Evolutionary conservation across 2,329 filamentous ascomycete genomes (phyloP).

Genomic region (Fusarium hainanense): DNA sequence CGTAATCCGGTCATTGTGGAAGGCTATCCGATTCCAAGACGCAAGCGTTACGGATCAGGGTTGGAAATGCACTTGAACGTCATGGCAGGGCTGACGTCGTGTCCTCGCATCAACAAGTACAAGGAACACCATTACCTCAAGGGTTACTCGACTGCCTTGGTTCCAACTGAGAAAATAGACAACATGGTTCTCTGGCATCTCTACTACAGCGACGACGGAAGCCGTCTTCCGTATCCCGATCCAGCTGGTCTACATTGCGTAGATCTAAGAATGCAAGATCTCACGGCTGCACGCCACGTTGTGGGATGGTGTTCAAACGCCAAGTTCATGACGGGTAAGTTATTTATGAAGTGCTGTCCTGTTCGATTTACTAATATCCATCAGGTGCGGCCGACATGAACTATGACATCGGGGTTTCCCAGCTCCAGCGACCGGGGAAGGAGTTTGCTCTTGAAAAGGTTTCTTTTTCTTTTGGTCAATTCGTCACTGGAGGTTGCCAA

Average conservation of each 20-base stretch:
- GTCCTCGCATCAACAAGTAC: background rate
- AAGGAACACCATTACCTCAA: background rate
- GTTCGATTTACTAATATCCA: fast-evolving
- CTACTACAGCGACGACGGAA: background rate
- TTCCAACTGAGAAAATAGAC: fast-evolving
- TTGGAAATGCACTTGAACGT: background rate
- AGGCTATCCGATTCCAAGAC: background rate
- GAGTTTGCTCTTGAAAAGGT: background rate
- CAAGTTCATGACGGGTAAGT: background rate
- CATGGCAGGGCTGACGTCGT: background rate
- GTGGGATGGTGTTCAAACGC: background rate
- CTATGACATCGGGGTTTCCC: background rate
- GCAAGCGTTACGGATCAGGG: background rate
- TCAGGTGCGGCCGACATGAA: background rate
- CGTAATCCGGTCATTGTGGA: background rate
- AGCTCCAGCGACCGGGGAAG: background rate
- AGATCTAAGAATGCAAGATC: fast-evolving
- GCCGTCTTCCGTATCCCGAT: background rate
- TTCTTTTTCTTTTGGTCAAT: background rate
- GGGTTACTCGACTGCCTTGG: background rate
- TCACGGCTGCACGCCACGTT: background rate
- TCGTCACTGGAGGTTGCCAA: background rate
- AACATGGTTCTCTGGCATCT: background rate
- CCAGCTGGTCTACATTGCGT: background rate
- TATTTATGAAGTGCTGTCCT: fast-evolving